Evolutionary conservation across 139 green algal genomes (phyloP), one percentile per base, ranked within the genome.

Genomic region (Coelastrella sp.): DNA sequence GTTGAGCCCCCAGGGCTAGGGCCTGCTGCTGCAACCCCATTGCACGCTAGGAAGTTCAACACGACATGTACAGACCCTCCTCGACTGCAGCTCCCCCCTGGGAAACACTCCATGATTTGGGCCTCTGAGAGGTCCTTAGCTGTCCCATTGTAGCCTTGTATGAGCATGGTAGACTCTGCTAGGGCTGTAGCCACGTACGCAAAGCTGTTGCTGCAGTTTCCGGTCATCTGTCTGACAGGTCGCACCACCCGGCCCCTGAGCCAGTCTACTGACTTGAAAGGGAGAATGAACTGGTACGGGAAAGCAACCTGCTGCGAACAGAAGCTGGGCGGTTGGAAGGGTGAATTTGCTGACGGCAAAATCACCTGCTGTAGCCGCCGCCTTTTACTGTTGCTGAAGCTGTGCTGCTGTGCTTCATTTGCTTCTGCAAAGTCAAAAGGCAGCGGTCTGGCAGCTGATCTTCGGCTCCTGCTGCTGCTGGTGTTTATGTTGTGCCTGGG

Each of bases 131-230:
- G 80, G 68, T 80, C 68, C 11, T 80, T 20, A 5, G 54, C 83
- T 14, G 23, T 88, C 19, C 83, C 83, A 3, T 80, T 88, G 68
- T 88, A 88, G 1, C 83, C 83, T 11, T 80, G 66, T 56, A 88
- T 56, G 4, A 73, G 32, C 83, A 88, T 88, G 7, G 83, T 68
- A 3, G 68, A 68, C 68, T 88, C 83, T 4, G 68, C 83, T 54
- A 88, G 54, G 10, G 83, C 54, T 17, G 83, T 68, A 11, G 83
- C 68, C 17, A 88, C 83, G 47, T 80, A 88, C 4, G 83, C 83
- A 80, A 80, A 88, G 83, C 83, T 88, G 68, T 80, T 80, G 83
- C 68, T 80, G 83, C 83, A 88, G 66, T 81, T 80, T 32, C 83
- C 57, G 5, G n/a, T 57, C 54, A 66, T 20, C 23, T 11, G 20